phyloP scores from a whole-genome alignment of 2,329 filamentous ascomycete species.

The Apiospora pterosperma region DNA sequence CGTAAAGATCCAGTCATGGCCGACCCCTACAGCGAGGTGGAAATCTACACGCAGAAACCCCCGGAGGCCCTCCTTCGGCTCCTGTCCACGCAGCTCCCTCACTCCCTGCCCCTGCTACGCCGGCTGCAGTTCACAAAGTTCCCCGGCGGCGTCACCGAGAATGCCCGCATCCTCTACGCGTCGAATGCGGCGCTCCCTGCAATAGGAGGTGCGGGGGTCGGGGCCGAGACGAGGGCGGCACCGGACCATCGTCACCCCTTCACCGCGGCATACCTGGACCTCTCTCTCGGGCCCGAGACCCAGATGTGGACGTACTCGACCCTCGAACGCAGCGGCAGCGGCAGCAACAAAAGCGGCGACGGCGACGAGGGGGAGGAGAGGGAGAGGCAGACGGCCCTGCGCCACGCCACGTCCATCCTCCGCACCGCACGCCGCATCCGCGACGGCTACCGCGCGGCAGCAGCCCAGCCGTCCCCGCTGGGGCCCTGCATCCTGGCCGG shows the following conservation, averaged over 20 bases:
- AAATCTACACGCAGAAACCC: constrained; percentile 17
- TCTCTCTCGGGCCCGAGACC: constrained; percentile 58
- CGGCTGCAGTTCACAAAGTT: constrained; percentile 55
- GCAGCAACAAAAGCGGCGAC: not conserved
- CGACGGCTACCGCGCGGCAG: not conserved
- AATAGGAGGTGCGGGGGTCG: not conserved
- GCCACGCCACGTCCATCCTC: not conserved
- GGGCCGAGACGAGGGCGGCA: not conserved
- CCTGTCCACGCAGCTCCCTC: constrained; percentile 50
- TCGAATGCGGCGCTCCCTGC: constrained; percentile 13
- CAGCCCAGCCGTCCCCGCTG: not conserved
- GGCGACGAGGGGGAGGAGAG: constrained; percentile 20
- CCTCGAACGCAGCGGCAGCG: constrained; percentile 30
- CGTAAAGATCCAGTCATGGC: not conserved
- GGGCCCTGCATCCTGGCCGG: constrained; percentile 33
- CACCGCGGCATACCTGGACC: constrained; percentile 59
- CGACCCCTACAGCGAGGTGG: constrained; percentile 15
- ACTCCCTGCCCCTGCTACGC: constrained; percentile 59
- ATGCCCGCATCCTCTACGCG: constrained; percentile 39
- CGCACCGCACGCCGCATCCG: not conserved
- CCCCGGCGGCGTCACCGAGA: constrained; percentile 36
- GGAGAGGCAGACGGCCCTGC: constrained; percentile 6
- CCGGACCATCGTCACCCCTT: constrained; percentile 32
- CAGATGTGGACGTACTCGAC: constrained; percentile 61
- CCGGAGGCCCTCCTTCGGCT: constrained; percentile 37